Percentiles rank a stretch among this genome's conserved stretches.
Conservation (phyloP, 2,329 filamentous ascomycete genomes). For the Alternaria arbusti region DNA sequence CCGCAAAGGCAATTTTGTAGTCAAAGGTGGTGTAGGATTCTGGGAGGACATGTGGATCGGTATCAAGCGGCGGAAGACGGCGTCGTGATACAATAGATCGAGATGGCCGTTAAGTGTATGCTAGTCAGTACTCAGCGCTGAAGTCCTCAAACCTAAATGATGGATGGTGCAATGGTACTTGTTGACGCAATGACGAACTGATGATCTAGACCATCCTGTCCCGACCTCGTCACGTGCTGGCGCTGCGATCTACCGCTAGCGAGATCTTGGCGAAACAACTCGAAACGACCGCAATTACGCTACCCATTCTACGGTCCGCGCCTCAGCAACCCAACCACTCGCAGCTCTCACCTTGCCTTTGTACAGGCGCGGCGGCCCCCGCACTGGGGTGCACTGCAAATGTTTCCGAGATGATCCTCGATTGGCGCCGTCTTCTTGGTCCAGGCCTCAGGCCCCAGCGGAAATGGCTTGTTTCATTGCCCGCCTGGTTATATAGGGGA, state of each 20-base stretch:
- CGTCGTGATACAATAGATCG: background rate
- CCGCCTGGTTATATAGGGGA: constrained; percentile 26
- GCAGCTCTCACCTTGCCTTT: constrained; percentile 4
- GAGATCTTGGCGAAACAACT: constrained; percentile 29
- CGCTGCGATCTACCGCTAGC: constrained; percentile 26
- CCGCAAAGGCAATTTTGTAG: constrained; percentile 44
- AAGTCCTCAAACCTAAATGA: background rate
- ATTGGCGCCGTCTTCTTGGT: constrained; percentile 17
- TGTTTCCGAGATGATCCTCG: constrained; percentile 21
- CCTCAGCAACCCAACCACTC: constrained; percentile 25
- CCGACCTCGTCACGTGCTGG: constrained; percentile 12
- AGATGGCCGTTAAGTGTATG: background rate
- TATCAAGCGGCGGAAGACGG: constrained; percentile 27
- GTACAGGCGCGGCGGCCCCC: constrained; percentile 19
- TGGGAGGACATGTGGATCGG: constrained; percentile 52
- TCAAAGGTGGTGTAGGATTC: constrained; percentile 53
- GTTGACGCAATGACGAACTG: background rate
- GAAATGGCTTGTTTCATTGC: constrained; percentile 30
- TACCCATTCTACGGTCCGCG: constrained; percentile 19
- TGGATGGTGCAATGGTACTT: background rate
- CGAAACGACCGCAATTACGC: constrained; percentile 34
- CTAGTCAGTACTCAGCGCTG: background rate
- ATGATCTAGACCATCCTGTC: background rate
- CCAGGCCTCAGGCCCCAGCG: constrained; percentile 21
- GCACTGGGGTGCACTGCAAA: constrained; percentile 21